These are phyloP conservation scores for Mycena crocata DNA, from an alignment of 768 basidiomycete species.

Conservation along the genomic window DNA sequence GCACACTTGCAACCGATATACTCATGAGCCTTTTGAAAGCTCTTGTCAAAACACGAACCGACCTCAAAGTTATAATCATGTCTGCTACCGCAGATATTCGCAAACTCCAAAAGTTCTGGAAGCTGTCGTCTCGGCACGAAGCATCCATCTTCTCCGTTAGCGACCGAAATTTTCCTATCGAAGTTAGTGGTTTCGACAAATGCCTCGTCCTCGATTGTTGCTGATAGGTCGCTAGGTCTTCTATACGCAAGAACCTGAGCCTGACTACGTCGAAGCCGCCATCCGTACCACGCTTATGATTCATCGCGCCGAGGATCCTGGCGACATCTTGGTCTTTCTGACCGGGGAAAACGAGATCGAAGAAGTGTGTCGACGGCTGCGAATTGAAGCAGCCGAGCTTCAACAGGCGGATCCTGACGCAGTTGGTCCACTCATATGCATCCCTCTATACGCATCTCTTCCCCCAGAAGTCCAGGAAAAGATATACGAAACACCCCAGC, in stretches of 20 bases:
- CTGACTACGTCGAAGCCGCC: conserved; percentile 91
- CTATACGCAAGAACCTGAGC: conserved; percentile 98
- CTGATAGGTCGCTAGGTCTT: conserved; percentile 60
- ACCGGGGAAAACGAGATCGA: conserved; percentile 99
- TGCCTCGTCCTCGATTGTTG: conserved; percentile 71
- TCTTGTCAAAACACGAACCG: conserved; percentile 66
- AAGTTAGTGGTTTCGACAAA: conserved; percentile 97
- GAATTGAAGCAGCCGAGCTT: conserved; percentile 96
- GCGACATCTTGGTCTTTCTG: conserved; percentile 94
- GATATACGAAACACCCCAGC: conserved; percentile 96
- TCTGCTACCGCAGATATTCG: not conserved
- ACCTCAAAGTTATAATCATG: conserved; percentile 17
- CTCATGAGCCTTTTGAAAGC: conserved; percentile 95
- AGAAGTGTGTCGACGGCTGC: conserved; percentile 92
- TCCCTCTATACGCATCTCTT: conserved; percentile 98
- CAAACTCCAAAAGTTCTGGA: conserved; percentile 2
- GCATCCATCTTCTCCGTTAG: conserved; percentile 98
- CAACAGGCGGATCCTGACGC: conserved; percentile 81
- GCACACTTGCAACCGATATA: conserved; percentile 96
- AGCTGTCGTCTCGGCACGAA: not conserved
- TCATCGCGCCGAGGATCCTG: conserved; percentile 91
- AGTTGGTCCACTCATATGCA: conserved; percentile 88
- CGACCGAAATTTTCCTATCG: conserved; percentile 95
- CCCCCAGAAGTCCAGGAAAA: conserved; percentile 96
- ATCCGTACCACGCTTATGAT: conserved; percentile 98